Evolutionary conservation across 805 yeast genomes (phyloP).

Genomic region (Starmerella roubikii): DNA sequence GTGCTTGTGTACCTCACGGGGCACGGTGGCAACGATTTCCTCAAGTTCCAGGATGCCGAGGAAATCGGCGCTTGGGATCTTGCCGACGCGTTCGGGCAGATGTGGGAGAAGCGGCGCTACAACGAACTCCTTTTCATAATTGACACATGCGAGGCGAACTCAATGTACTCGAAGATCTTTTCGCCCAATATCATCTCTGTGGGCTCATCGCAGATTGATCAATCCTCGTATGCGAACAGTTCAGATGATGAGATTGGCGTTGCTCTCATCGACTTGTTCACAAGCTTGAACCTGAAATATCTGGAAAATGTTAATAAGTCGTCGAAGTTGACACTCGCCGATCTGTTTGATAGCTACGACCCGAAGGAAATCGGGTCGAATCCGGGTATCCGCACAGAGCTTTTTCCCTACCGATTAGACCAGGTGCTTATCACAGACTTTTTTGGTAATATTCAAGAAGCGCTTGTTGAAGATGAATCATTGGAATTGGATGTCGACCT

Average conservation of each 20-base stretch:
- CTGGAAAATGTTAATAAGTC: conserved; percentile 68
- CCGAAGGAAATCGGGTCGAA: conserved; percentile 77
- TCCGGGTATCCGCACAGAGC: conserved; percentile 83
- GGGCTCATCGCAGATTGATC: conserved; percentile 79
- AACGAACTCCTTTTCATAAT: conserved; percentile 95
- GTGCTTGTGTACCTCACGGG: conserved; percentile 94
- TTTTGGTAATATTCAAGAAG: conserved; percentile 81
- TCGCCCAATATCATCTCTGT: conserved; percentile 87
- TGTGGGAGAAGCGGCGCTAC: conserved; percentile 91
- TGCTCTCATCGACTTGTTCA: conserved; percentile 93
- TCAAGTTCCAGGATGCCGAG: conserved; percentile 96
- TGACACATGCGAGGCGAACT: conserved; percentile 97
- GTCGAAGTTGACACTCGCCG: conserved; percentile 63
- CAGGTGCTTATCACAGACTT: conserved; percentile 80
- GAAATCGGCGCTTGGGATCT: conserved; percentile 90
- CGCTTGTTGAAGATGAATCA: conserved; percentile 48
- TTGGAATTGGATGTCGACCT: conserved; percentile 6
- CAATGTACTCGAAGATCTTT: conserved; percentile 86
- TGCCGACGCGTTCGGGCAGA: conserved; percentile 94
- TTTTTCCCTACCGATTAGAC: conserved; percentile 49
- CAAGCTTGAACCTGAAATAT: conserved; percentile 80
- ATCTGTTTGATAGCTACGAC: conserved; percentile 72
- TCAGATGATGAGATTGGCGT: conserved; percentile 94
- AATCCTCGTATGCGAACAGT: conserved; percentile 88
- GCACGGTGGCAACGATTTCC: conserved; percentile 95